These are phyloP conservation scores for Vicia sativa DNA, from an alignment of 306 rosid genomes.

Conservation along the genomic window DNA sequence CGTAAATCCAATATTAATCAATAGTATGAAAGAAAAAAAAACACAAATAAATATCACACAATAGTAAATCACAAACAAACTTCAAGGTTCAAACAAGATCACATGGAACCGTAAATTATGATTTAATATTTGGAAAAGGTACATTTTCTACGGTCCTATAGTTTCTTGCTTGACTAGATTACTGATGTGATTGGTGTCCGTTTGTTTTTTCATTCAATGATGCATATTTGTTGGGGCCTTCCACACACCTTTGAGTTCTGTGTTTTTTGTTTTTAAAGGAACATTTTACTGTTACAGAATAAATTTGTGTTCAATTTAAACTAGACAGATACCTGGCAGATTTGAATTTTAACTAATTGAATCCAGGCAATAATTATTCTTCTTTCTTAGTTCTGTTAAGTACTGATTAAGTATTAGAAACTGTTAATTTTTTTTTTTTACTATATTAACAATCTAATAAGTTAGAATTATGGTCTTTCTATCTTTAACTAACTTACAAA, in stretches of 20 bases:
- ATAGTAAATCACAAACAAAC: background rate
- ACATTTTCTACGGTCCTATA: conserved; percentile 50
- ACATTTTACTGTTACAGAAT: conserved; percentile 28
- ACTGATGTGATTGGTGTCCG: conserved; percentile 26
- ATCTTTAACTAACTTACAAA: background rate
- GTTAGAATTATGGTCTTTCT: background rate
- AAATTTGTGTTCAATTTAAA: conserved; percentile 19
- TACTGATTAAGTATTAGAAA: background rate
- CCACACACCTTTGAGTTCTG: background rate
- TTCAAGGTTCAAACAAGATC: conserved; percentile 37
- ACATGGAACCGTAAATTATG: conserved; percentile 37
- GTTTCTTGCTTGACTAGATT: conserved; percentile 41
- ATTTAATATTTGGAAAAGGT: conserved; percentile 35
- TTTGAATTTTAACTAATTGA: too few species aligned
- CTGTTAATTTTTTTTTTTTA: background rate
- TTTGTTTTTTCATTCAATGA: conserved; percentile 5
- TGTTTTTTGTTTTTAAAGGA: conserved; percentile 1
- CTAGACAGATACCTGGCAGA: conserved; percentile 33
- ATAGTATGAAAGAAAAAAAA: too few species aligned
- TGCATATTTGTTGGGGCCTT: background rate
- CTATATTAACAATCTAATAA: conserved; percentile 1
- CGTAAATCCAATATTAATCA: conserved; percentile 32
- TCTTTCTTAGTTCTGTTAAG: too few species aligned
- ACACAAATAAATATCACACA: too few species aligned
- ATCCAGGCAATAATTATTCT: background rate